phyloP scores from a whole-genome alignment of 179 eudicot species.

The Actinidia arguta region DNA sequence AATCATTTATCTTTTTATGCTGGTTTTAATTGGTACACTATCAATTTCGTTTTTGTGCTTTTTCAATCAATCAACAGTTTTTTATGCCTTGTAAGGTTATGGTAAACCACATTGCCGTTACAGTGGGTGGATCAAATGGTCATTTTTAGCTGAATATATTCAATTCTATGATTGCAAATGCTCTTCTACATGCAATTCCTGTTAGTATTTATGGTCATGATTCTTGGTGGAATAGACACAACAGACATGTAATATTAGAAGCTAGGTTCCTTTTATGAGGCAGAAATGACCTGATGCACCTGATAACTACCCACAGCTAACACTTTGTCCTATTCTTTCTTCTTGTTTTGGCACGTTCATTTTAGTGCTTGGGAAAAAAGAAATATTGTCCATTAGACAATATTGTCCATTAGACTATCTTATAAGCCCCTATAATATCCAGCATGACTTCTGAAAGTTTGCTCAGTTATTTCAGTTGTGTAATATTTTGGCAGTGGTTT shows the following conservation, averaged over 20 bases:
- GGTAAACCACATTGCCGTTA: slow-evolving; percentile 96
- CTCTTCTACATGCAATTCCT: slow-evolving; percentile 70
- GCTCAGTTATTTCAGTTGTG: too few species aligned
- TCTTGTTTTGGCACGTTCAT: too few species aligned
- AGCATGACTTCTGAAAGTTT: too few species aligned
- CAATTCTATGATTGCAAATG: slow-evolving; percentile 96
- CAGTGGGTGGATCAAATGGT: slow-evolving; percentile 98
- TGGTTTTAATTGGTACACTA: background rate
- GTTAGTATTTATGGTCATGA: background rate
- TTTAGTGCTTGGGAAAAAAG: too few species aligned
- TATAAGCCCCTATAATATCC: too few species aligned
- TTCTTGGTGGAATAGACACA: background rate
- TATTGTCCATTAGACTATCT: too few species aligned
- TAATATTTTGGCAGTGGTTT: too few species aligned
- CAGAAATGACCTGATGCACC: background rate
- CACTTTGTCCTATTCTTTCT: background rate
- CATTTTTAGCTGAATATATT: slow-evolving; percentile 97
- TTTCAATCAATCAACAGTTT: slow-evolving; percentile 9
- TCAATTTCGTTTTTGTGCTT: background rate
- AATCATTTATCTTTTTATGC: background rate
- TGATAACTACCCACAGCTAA: background rate
- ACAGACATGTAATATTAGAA: background rate
- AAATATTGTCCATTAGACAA: too few species aligned
- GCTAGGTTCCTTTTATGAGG: background rate
- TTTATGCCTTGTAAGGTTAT: slow-evolving; percentile 68